phyloP scores from a whole-genome alignment of 2,329 filamentous ascomycete species.

The Thelonectria olida region DNA sequence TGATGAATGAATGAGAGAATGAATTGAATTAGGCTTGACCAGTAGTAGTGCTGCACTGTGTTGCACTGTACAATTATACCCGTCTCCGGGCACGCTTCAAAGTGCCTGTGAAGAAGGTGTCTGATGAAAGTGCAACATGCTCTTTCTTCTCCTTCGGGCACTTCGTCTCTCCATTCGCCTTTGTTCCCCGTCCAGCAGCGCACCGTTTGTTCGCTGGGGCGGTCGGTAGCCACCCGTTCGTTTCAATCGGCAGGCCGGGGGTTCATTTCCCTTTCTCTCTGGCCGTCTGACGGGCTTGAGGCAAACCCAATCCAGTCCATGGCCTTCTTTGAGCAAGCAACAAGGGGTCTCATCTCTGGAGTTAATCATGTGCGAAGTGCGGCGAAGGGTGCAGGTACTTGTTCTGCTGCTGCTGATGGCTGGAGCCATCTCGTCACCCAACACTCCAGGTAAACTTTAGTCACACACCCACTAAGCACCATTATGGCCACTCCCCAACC shows the following conservation, averaged over 20 bases:
- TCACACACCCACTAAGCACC: no score
- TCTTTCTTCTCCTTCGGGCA: no score
- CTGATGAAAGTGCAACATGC: no score
- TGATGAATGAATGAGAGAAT: neutral
- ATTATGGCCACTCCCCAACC: no score
- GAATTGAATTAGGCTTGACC: neutral
- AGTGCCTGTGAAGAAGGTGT: no score
- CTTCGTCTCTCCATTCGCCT: conserved; percentile 18
- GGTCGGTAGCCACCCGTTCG: conserved; percentile 35
- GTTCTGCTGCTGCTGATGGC: no score
- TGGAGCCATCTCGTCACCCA: no score
- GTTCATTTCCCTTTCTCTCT: conserved; percentile 31
- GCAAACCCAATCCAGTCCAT: conserved; percentile 5
- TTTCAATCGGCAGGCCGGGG: conserved; percentile 32
- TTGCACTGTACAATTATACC: conserved; percentile 13
- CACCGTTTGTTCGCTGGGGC: conserved; percentile 11
- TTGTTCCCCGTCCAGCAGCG: conserved; percentile 1
- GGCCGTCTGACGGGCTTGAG: no score
- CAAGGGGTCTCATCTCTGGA: conserved; percentile 17
- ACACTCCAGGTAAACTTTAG: no score
- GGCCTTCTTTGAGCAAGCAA: neutral
- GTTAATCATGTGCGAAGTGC: neutral
- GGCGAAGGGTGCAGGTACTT: no score
- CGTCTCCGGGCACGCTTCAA: no score
- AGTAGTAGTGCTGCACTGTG: no score